phyloP scores from a whole-genome alignment of 78 protist genomes.

The Capsaspora owczarzaki region DNA sequence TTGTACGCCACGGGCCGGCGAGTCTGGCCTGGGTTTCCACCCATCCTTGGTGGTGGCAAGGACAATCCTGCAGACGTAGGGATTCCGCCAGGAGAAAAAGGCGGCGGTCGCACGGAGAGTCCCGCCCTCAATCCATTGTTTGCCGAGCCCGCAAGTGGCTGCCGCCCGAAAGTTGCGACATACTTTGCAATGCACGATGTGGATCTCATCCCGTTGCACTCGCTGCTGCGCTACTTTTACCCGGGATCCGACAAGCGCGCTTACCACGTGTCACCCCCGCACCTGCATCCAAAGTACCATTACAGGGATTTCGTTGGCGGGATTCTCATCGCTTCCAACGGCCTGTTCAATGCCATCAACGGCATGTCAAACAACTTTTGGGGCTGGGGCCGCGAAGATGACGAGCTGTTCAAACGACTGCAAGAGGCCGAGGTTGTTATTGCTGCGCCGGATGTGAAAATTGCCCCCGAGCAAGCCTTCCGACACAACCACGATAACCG shows the following conservation, averaged over 20 bases:
- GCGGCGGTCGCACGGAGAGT: too few species aligned
- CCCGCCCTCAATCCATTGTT: too few species aligned
- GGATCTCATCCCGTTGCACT: neutral
- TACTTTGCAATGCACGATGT: neutral
- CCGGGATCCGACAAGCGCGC: neutral
- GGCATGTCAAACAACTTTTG: conserved; percentile 5
- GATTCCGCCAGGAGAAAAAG: too few species aligned
- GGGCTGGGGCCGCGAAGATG: neutral
- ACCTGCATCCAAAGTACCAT: neutral
- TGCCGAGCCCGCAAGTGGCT: too few species aligned
- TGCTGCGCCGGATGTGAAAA: neutral
- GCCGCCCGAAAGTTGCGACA: too few species aligned
- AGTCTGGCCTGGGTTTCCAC: too few species aligned
- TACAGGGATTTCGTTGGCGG: neutral
- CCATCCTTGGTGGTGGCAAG: neutral
- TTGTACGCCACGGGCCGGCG: too few species aligned
- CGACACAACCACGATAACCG: too few species aligned
- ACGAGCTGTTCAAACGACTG: neutral
- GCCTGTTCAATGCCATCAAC: neutral
- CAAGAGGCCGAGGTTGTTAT: neutral
- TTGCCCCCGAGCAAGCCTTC: too few species aligned
- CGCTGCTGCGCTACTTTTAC: neutral
- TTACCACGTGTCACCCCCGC: neutral
- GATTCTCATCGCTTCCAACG: neutral
- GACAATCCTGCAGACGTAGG: too few species aligned